Base-by-base conservation (phyloP, 208 protist genomes). In the Acanthamoeba divionensis region DNA sequence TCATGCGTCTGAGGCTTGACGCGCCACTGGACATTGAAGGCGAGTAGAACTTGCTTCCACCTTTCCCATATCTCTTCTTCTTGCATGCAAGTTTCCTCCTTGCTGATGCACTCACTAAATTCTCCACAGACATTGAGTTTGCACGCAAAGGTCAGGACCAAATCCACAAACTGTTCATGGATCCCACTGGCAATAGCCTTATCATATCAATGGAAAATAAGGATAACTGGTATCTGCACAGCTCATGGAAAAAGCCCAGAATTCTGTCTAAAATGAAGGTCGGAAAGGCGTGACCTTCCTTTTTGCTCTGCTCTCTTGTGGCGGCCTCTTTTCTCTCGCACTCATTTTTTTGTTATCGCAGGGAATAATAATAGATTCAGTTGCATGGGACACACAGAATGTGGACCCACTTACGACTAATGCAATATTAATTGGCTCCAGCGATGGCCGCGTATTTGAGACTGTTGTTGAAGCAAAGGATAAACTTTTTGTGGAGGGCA, bases 181-280 rank as follows among this genome's bases (percentile, higher is more conserved):
- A 96, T 55, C 94, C 94, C 12, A 93, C 91, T 7, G 95, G 95
- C 26, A 52, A 63, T n/a, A 94, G 96, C 63, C 18, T 96, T 7
- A 33, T 97, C 9, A 90, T 97, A 12, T 95, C 90, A 5, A 91
- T 96, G 86, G 50, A 29, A 0, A 95, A 67, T 71, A 93, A 94
- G 13, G 95, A 96, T 0, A 93, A 96, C 26, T 95, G 91, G 38
- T 96, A 96, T 86, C 65, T 96, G 6, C 69, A 96, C 62, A 15
- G 47, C 29, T 38, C 31, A 5, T 91, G 21, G 44, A 80, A 91
- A 38, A 95, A 95, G 86, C 80, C 91, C 26, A 95, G 95, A 69
- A 7, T 45, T 26, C 69, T 93, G 45, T 83, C 79, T 10, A 93
- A 91, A 31, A 41, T 94, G 73, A 80, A 94, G 82, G 82, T 93